Percentiles rank a stretch among this genome's conserved stretches.
Conservation (phyloP, 2,329 filamentous ascomycete species). For the Colletotrichum kahawae region DNA sequence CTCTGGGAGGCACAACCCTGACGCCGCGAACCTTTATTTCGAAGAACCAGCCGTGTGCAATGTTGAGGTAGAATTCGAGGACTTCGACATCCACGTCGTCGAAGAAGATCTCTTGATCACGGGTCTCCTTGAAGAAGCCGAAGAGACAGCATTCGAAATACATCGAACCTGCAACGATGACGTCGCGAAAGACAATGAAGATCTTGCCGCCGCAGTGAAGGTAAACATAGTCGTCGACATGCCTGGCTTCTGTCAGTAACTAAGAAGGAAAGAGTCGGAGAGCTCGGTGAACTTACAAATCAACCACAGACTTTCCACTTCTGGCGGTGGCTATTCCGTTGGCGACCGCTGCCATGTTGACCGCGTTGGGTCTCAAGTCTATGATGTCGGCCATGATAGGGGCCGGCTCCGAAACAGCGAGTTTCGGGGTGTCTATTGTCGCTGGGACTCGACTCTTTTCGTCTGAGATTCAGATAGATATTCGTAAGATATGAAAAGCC, state of each 20-base stretch:
- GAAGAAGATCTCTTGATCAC: not conserved
- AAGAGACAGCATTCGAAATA: slow-evolving; percentile 4
- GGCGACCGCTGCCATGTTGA: not conserved
- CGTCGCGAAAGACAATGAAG: slow-evolving; percentile 11
- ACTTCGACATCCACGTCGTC: not conserved
- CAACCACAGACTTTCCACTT: not conserved
- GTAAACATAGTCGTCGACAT: not conserved
- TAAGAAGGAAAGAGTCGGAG: not conserved
- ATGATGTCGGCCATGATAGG: not conserved
- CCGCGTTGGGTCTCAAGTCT: not conserved
- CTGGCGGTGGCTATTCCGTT: not conserved
- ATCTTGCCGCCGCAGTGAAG: not conserved
- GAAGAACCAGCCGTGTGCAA: slow-evolving; percentile 16
- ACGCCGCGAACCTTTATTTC: slow-evolving; percentile 10
- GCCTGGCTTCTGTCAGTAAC: not conserved
- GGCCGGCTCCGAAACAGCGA: not conserved
- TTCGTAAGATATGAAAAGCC: not conserved
- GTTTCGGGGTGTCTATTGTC: not conserved
- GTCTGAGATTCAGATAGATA: not conserved
- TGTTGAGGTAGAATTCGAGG: slow-evolving; percentile 1
- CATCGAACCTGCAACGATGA: slow-evolving; percentile 5
- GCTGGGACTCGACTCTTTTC: not conserved
- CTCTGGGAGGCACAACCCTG: not conserved
- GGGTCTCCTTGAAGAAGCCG: slow-evolving; percentile 10
- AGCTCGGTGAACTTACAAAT: not conserved